Base-by-base conservation (phyloP, 164 flowering plant species). In the Nelumbo lutea region DNA sequence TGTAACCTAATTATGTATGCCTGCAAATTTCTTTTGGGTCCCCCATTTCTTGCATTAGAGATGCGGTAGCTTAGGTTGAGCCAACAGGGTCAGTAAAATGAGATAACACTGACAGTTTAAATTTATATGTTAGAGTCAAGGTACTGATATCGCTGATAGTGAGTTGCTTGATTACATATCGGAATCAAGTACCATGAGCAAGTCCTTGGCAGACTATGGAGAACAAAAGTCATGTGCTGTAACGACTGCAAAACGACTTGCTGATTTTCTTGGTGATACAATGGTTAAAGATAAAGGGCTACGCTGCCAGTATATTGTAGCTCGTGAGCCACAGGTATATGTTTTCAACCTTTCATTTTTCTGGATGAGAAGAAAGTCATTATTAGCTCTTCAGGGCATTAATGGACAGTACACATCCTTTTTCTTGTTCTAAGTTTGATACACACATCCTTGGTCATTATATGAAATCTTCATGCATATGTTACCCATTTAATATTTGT, bases 131-230 rank as follows among this genome's bases (percentile, higher is more conserved):
- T 82, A 95, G 99, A 96, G 83, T 83, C 93, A 88, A 85, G 99
- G 99, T 66, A 84, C 77, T 50, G 99, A 96, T 78, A 76, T 96
- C 73, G 97, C 95, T 58, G 98, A 96, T 61, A 88, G 92, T 65
- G 99, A 96, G 79, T 78, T 93, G 79, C 90, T 96, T 65, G 96
- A 93, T 75, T 96, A 90, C 72, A 96, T 96, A 77, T 96, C 99
- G 44, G 99, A 96, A 78, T 96, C 99, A 70, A 96, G 97, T 82
- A 96, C 99, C 62, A 96, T 96, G 99, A 96, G 99, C 83, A 96
- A 96, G 82, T 96, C 99, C 61, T 83, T 96, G 69, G 91, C 78
- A 46, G 99, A 93, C 15, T 96, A 96, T 79, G 99, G 99, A n/a
- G 87, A 84, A 66, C 96, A 96, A 69, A 96, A 93, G 76, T 96